Evolutionary conservation across 2,329 filamentous ascomycete species (phyloP).

Genomic region (Magnaporthiopsis incrustans): DNA sequence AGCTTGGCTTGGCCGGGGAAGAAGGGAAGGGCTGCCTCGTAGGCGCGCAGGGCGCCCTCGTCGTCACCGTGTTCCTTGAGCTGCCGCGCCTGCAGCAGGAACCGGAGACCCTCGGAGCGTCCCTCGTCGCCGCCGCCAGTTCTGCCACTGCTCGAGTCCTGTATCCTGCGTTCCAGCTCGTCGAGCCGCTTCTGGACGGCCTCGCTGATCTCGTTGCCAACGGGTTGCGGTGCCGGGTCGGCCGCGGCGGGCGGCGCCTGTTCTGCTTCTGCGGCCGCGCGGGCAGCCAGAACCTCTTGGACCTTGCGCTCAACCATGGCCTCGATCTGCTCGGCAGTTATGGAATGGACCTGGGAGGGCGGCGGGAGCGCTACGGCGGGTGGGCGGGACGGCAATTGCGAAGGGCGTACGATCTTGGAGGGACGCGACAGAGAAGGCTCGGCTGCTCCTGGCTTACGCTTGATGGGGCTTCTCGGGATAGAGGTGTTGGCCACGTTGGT

Average conservation of each 20-base stretch:
- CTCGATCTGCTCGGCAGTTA: slow-evolving; percentile 72
- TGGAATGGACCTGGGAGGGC: slow-evolving; percentile 22
- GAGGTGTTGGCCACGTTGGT: slow-evolving; percentile 23
- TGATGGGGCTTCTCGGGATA: slow-evolving; percentile 26
- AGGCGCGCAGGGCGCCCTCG: slow-evolving; percentile 71
- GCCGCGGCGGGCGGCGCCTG: slow-evolving; percentile 25
- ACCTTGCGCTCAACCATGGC: slow-evolving; percentile 90
- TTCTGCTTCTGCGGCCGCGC: slow-evolving; percentile 35
- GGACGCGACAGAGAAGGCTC: slow-evolving; percentile 26
- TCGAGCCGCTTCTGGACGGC: slow-evolving; percentile 76
- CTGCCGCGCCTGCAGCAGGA: slow-evolving; percentile 84
- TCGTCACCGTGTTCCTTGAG: slow-evolving; percentile 80
- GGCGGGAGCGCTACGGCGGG: slow-evolving; percentile 18
- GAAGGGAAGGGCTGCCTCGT: slow-evolving; percentile 72
- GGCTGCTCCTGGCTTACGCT: slow-evolving; percentile 30
- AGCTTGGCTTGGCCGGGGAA: slow-evolving; percentile 82
- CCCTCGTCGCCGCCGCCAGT: slow-evolving; percentile 51
- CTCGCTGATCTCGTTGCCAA: slow-evolving; percentile 49
- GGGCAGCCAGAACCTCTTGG: slow-evolving; percentile 77
- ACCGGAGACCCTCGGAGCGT: slow-evolving; percentile 74
- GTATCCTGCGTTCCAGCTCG: slow-evolving; percentile 77
- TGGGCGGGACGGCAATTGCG: slow-evolving; percentile 9
- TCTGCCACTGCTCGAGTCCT: slow-evolving; percentile 43
- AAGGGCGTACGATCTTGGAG: slow-evolving; percentile 33
- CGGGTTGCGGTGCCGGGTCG: slow-evolving; percentile 5